Conservation (phyloP, 192 early-diverging fungal species). For the Entrophospora sp. region DNA sequence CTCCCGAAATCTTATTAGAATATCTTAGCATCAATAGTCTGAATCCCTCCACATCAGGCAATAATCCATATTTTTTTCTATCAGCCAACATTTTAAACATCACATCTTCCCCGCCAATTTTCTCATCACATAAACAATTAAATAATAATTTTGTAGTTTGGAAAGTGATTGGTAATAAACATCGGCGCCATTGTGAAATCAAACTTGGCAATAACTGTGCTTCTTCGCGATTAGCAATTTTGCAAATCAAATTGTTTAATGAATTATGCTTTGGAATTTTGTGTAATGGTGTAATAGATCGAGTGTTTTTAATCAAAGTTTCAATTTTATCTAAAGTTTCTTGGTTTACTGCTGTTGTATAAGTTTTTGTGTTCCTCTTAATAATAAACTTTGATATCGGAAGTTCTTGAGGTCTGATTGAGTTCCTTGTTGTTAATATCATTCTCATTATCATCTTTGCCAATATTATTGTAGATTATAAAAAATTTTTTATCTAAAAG, state of each 20-base stretch:
- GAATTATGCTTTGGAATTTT: background rate
- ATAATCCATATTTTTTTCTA: conserved; percentile 8
- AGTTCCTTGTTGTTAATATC: no score
- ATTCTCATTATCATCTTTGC: no score
- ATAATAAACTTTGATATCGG: no score
- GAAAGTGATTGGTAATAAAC: background rate
- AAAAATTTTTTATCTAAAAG: no score
- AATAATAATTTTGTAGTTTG: background rate
- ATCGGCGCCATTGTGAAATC: conserved; percentile 7
- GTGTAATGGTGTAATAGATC: background rate
- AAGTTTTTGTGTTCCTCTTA: background rate
- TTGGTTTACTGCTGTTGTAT: no score
- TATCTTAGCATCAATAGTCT: background rate
- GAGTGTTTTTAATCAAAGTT: background rate
- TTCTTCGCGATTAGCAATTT: background rate
- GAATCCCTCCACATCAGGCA: background rate
- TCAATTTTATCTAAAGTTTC: background rate
- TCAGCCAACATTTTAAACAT: conserved; percentile 6
- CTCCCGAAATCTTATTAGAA: conserved; percentile 1
- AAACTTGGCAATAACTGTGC: background rate
- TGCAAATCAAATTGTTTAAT: conserved; percentile 5
- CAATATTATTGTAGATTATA: no score
- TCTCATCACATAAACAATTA: background rate
- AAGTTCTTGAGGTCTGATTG: no score
- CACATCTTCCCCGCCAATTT: background rate